A percentile compares a stretch with the other conserved stretches of the same genome.
Evolutionary conservation across 2,329 filamentous ascomycete genomes (phyloP).

Genomic region (Clarireedia monteithiana): DNA sequence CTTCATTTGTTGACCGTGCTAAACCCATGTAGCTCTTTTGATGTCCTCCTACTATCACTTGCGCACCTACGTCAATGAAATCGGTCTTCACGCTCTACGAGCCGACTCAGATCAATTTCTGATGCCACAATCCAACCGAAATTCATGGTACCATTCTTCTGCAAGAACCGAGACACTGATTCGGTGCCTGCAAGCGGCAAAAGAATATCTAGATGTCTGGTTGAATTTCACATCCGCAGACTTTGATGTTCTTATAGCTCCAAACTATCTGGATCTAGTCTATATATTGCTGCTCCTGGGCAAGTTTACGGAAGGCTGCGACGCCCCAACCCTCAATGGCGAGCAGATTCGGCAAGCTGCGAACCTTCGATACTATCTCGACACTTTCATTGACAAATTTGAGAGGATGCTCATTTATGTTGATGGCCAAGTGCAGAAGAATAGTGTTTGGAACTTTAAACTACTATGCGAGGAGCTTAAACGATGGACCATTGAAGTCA

Average conservation of each 20-base stretch:
- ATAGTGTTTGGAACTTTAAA: not conserved
- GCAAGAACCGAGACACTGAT: conserved; percentile 14
- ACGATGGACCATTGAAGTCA: not conserved
- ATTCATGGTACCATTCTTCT: conserved; percentile 18
- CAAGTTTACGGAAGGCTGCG: conserved; percentile 9
- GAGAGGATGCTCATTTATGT: not conserved
- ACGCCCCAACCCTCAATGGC: conserved; percentile 10
- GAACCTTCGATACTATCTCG: conserved; percentile 16
- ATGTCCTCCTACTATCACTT: conserved; percentile 11
- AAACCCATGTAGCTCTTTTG: not conserved
- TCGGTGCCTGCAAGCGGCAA: conserved; percentile 14
- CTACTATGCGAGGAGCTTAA: not conserved
- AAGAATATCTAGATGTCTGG: conserved; percentile 17
- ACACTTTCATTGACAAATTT: conserved; percentile 11
- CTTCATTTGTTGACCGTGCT: not conserved
- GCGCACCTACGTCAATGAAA: conserved; percentile 20
- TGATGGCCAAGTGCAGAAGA: not conserved
- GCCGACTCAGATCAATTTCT: not conserved
- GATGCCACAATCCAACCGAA: not conserved
- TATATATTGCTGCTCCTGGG: conserved; percentile 19
- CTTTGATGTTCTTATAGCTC: conserved; percentile 5
- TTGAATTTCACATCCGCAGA: conserved; percentile 6
- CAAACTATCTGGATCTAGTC: conserved; percentile 14
- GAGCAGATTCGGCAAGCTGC: conserved; percentile 7
- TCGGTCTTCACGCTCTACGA: conserved; percentile 20